Conservation (phyloP, 305 asterid species). For the Solanum hybrid region DNA sequence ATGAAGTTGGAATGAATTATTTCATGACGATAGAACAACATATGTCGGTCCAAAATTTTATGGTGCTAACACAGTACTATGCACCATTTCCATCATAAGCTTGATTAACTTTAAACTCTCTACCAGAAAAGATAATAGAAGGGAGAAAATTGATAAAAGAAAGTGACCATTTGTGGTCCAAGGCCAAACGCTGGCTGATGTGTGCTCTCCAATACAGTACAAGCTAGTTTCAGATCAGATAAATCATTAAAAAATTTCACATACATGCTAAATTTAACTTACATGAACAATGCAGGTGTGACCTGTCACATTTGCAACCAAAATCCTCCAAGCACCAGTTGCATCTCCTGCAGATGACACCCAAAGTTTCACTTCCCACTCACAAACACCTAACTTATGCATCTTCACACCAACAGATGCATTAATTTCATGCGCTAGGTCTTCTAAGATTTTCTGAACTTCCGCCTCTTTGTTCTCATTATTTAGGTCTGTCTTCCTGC, state of each 20-base stretch:
- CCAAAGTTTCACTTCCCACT: constrained; percentile 96
- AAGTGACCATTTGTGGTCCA: not conserved
- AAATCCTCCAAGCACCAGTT: constrained; percentile 96
- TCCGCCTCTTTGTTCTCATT: constrained; percentile 54
- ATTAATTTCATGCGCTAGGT: constrained; percentile 59
- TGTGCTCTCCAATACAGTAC: not conserved
- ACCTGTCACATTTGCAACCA: constrained; percentile 80
- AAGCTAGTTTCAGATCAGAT: not conserved
- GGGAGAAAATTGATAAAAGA: not conserved
- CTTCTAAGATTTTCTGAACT: constrained; percentile 60
- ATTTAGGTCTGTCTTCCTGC: constrained; percentile 50
- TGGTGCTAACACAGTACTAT: not conserved
- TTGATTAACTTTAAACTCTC: not conserved
- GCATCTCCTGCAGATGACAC: constrained; percentile 85
- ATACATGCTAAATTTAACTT: constrained; percentile 22
- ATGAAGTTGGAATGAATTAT: not conserved
- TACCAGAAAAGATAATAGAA: constrained; percentile 2
- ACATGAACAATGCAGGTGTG: constrained; percentile 95
- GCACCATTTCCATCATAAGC: not conserved
- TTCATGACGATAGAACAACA: not conserved
- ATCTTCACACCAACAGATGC: constrained; percentile 77
- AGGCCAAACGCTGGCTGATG: not conserved
- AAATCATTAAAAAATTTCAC: not conserved
- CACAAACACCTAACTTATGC: constrained; percentile 89
- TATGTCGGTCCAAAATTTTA: not conserved